Percentiles rank a stretch among this genome's conserved stretches.
These are phyloP conservation scores for Ophiocordyceps camponoti-leonardi DNA, from an alignment of 2,329 filamentous ascomycete genomes.

Conservation along the genomic window DNA sequence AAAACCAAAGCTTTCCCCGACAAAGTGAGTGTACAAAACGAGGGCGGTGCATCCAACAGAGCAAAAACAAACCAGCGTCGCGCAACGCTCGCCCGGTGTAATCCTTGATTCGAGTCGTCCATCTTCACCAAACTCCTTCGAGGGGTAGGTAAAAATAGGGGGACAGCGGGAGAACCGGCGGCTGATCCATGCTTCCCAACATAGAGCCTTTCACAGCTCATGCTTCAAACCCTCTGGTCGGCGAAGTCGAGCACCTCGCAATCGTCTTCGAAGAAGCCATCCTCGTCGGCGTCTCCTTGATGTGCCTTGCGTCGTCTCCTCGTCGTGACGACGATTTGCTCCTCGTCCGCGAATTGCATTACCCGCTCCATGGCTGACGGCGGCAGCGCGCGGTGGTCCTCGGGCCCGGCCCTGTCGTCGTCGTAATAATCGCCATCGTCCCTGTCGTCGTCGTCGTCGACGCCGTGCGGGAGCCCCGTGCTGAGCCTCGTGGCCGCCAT, in stretches of 20 bases:
- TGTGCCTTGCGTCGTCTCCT: constrained; percentile 44
- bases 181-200: no score
- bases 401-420: constrained; percentile 32
- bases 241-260: constrained; percentile 86
- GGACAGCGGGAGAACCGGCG: no score
- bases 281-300: constrained; percentile 36
- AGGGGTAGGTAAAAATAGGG: not conserved
- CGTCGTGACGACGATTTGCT: constrained; percentile 72
- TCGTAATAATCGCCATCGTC: constrained; percentile 19
- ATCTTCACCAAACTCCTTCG: not conserved
- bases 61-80: constrained; percentile 8
- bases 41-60: constrained; percentile 12
- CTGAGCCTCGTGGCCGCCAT: constrained; percentile 34
- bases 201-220: not conserved
- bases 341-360: constrained; percentile 43
- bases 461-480: constrained; percentile 25
- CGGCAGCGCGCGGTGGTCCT: constrained; percentile 41
- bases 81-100: not conserved
- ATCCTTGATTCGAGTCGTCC: not conserved
- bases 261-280: constrained; percentile 82
- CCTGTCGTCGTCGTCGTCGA: constrained; percentile 34
- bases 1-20: constrained; percentile 7
- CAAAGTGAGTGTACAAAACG: constrained; percentile 10
- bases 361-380: constrained; percentile 47
- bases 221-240: constrained; percentile 43